These are phyloP conservation scores for Daldinia bambusicola DNA, from an alignment of 495 filamentous ascomycete genomes.

Conservation along the genomic window DNA sequence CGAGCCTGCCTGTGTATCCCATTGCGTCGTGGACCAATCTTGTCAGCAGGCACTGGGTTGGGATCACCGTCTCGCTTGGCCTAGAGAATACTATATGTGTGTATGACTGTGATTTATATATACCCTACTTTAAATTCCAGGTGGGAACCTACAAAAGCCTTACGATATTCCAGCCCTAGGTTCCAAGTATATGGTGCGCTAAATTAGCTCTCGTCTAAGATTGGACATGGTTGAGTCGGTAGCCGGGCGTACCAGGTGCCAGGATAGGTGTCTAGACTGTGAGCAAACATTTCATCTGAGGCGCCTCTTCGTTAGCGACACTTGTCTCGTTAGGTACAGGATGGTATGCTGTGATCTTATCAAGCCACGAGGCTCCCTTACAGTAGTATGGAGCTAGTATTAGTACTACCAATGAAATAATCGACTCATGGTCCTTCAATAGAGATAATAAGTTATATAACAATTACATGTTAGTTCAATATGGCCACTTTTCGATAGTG, in stretches of 20 bases:
- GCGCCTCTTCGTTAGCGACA: neutral
- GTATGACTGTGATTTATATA: neutral
- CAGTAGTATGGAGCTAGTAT: too few species aligned
- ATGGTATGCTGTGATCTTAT: too few species aligned
- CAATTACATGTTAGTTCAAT: neutral
- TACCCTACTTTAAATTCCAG: neutral
- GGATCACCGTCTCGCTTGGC: neutral
- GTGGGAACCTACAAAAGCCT: neutral
- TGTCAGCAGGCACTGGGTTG: neutral
- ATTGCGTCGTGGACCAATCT: neutral
- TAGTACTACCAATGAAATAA: neutral
- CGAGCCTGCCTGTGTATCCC: neutral
- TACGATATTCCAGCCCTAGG: neutral
- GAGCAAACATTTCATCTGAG: neutral
- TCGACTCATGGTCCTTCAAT: neutral
- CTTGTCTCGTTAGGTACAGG: slow-evolving; percentile 2
- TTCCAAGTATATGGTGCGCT: slow-evolving; percentile 21
- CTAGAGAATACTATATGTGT: neutral
- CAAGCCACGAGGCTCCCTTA: too few species aligned
- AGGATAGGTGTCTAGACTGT: neutral
- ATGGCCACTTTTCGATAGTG: neutral
- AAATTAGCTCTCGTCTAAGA: slow-evolving; percentile 3
- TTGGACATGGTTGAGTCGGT: neutral
- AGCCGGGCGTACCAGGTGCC: neutral
- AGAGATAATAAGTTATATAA: too few species aligned